Evolutionary conservation across 2,329 filamentous ascomycete genomes (phyloP).

Genomic region (Ceratocystis variospora): DNA sequence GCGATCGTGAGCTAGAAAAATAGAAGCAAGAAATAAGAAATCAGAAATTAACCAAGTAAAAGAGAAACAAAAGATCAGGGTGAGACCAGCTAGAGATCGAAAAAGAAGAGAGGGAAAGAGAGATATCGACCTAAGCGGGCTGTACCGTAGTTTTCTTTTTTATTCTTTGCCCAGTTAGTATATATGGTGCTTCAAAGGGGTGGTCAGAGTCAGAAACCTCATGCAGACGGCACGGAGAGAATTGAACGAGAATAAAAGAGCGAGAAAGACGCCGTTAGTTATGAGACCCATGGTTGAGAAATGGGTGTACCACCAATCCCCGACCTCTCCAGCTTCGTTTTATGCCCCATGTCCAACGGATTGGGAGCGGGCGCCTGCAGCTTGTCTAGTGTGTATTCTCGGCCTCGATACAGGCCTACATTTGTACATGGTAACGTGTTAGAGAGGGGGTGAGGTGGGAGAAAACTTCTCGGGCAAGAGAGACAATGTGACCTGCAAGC

Average conservation of each 20-base stretch:
- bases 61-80: conserved; percentile 23
- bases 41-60: conserved; percentile 18
- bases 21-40: conserved; percentile 3
- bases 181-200: neutral
- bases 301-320: neutral
- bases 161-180: neutral
- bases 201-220: neutral
- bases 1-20: neutral
- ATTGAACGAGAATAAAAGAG: conserved; percentile 19
- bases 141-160: conserved; percentile 3
- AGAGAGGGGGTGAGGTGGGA: neutral
- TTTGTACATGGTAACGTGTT: neutral
- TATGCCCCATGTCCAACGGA: neutral
- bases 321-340: neutral
- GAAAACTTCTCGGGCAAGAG: neutral
- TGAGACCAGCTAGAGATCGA: conserved; percentile 45
- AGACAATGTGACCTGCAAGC: conserved; percentile 8
- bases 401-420: neutral
- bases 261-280: neutral
- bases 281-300: neutral
- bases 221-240: conserved; percentile 26
- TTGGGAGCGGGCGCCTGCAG: neutral
- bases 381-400: neutral
- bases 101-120: conserved; percentile 26
- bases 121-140: conserved; percentile 3